A percentile compares a stretch with the other conserved stretches of the same genome.
These are phyloP conservation scores for Penicillium mononematosum DNA, from an alignment of 495 filamentous ascomycete species.

Conservation along the genomic window DNA sequence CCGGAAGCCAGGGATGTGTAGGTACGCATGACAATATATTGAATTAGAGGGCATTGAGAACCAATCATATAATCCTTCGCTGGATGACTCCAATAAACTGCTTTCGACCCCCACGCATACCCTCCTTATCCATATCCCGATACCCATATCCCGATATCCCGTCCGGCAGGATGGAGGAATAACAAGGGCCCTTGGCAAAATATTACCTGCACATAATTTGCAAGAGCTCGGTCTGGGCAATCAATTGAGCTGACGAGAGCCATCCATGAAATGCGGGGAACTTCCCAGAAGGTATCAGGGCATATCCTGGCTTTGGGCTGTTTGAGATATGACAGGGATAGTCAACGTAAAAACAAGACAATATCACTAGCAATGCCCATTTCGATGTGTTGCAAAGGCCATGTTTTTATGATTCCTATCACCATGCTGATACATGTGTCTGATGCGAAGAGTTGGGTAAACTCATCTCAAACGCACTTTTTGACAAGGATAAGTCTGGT, in stretches of 20 bases:
- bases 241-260: neutral
- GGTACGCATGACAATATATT: neutral
- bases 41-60: neutral
- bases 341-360: neutral
- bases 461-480: neutral
- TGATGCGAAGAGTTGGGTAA: neutral
- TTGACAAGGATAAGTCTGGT: neutral
- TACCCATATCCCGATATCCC: neutral
- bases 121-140: neutral
- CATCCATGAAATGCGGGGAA: constrained; percentile 4
- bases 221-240: neutral
- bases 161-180: neutral
- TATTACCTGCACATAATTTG: neutral
- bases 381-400: neutral
- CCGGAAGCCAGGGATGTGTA: neutral
- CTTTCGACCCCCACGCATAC: neutral
- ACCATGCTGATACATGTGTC: neutral
- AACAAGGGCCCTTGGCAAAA: neutral
- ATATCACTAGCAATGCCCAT: neutral
- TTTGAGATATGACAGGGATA: neutral
- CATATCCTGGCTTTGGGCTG: neutral
- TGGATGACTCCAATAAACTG: neutral
- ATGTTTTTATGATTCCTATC: neutral
- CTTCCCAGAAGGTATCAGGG: neutral
- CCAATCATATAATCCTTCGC: neutral